Evolutionary conservation across 2,329 filamentous ascomycete genomes (phyloP), one percentile per base, ranked within the genome.

Genomic region (Sporothrix protearum): DNA sequence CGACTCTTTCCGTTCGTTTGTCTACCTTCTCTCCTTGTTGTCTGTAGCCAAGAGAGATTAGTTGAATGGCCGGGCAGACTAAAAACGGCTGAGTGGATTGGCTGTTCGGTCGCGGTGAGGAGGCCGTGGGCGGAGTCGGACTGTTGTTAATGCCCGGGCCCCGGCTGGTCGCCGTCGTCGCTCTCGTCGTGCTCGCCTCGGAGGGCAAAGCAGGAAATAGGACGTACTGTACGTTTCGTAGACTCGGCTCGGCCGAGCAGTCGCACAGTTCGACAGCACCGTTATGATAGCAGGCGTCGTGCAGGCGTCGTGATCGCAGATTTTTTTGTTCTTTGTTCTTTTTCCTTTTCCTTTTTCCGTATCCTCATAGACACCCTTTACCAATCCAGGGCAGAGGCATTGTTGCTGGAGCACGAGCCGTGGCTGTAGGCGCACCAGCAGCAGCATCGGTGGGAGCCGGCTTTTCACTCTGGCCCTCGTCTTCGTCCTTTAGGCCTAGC

Each of bases 401-500:
- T 67, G 47, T 51, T 51, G 1, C 16, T n/a, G 71, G 71, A 22
- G 51, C 61, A 16, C 68, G 71, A 2, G 67, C 36, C 0, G 57
- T 45, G 36, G 57, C 42, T 10, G 19, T 14, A 3, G 71, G 33
- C 1, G n/a, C 25, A 16, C 14, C 42, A 2, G n/a, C 33, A 2
- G 14, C 33, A 0, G 49, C 22, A 2, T 39, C 45, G 14, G 45
- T 16, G 7, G 64, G 16, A 1, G 61, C 12, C 6, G 68, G 22
- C 59, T 45, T 42, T 14, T 45, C 63, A 16, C n/a, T 19, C 16
- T 39, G 53, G 19, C 22, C 39, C 22, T 71, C 71, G 1, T 36
- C 68, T 19, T 73, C 73, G 14, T 73, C 72, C 16, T 47, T 33
- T n/a, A 74, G 68, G 1, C 73, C 74, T n/a, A 75, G 70, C 14